Evolutionary conservation across 495 filamentous ascomycete species (phyloP), one percentile per base, ranked within the genome.

Genomic region (Umbilicaria muhlenbergii): DNA sequence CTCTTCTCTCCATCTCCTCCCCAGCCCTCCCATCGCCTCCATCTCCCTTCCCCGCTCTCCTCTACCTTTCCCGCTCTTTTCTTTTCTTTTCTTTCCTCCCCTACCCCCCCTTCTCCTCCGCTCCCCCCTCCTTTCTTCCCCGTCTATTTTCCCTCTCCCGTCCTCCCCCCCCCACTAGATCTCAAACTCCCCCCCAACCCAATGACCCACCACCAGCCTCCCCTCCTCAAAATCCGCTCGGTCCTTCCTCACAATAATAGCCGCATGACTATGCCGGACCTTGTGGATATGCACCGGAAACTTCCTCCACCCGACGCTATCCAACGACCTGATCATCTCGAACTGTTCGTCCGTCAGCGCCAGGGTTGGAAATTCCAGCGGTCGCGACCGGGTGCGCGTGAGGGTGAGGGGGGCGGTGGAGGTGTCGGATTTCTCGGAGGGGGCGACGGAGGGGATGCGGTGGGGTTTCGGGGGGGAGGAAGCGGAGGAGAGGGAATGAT

Each of bases 201-300:
- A 98, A 62, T 98, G 89, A 50, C 68, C 67, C 38, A 89, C 62
- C 28, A 94, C 86, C 21, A 83, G 58, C 54, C 70, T 73, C 3
- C 89, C 91, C 61, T 95, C 88, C 4, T 66, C 63, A 50, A 83
- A 91, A 7, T 55, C 64, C 43, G 65, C 55, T 56, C 73, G 75
- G 14, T 75, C 65, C 47, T 56, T 70, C 42, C 91, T 70, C 24
- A 89, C 75, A 52, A 98, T 81, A 41, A 98, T 93, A 1, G 89
- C 89, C 0, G 89, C 91, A 58, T 98, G 91, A 38, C 69, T 81
- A 54, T 94, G 87, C 28, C 67, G 57, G 35, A 72, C 71, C 2
- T 86, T 78, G 38, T 92, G 85, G 34, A 98, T 95, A 62, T 82
- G 78, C 3, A 94, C 83, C 0, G 76, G 78, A 60, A 83, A 89